Base-by-base conservation (phyloP, 352 stramenopile species). In the Phytopythium montanum region DNA sequence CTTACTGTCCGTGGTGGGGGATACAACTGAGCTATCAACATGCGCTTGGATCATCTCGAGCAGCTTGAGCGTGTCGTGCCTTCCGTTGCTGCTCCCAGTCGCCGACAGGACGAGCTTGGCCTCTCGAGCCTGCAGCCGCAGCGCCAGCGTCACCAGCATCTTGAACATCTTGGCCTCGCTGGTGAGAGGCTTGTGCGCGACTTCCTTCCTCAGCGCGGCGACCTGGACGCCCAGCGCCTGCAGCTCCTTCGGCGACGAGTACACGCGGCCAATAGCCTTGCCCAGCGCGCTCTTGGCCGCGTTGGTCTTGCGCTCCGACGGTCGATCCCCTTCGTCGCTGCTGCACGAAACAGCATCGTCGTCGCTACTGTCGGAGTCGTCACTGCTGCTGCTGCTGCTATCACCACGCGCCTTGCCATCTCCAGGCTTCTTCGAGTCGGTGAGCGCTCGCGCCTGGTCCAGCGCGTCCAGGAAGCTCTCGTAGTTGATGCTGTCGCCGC, bases 111-210 rank as follows among this genome's bases (percentile, higher is more conserved):
- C 54, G 49, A 72, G 61, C n/a, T 70, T 56, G 2, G 62, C 73
- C n/a, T 91, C 79, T 16, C 72, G 74, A 45, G 79, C 81, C 31
- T 64, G 70, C 34, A 91, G 29, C 10, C 77, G 74, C 23, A 91
- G 42, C 3, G 60, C 62, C 9, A 88, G 56, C 1, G 53, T 68
- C 29, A 74, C 77, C 25, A 91, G 61, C 1, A 82, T 50, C 34
- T 86, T 88, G 69, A 86, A 91, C 19, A 89, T 56, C 26, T 76
- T 84, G 42, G 68, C 70, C 21, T 91, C 81, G n/a, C 73, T 84
- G 29, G 73, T 61, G 50, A 54, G 55, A 0, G 76, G 64, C 38
- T 72, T 21, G 29, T 63, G 66, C 5, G 53, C 33, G 12, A 62
- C 59, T 18, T 72, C 66, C 41, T 74, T 65, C 34, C 9, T 59